phyloP scores from a whole-genome alignment of 768 basidiomycete genomes.

The Tricholoma hemisulphureum region DNA sequence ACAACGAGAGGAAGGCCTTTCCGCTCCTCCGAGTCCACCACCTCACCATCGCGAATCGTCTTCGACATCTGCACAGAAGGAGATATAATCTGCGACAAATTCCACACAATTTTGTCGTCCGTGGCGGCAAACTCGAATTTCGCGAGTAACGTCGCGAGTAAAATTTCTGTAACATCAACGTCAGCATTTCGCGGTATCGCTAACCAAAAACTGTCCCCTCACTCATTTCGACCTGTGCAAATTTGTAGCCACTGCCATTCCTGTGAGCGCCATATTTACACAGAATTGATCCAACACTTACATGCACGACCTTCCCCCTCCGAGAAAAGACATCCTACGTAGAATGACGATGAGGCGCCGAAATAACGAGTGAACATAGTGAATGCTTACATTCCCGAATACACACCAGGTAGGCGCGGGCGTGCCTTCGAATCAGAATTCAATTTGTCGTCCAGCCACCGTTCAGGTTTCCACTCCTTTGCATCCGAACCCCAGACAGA shows the following conservation, averaged over 20 bases:
- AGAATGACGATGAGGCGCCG: neutral
- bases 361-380: neutral
- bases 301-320: conserved; percentile 55
- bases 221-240: conserved; percentile 60
- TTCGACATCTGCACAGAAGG: conserved; percentile 33
- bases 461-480: conserved; percentile 52
- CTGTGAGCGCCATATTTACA: neutral
- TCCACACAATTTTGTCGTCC: conserved; percentile 42
- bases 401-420: conserved; percentile 47
- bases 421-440: conserved; percentile 2
- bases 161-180: conserved; percentile 31
- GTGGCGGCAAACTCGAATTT: conserved; percentile 36
- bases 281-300: conserved; percentile 23
- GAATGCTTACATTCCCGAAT: conserved; percentile 48
- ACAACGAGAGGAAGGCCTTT: conserved; percentile 39
- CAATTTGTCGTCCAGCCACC: conserved; percentile 27
- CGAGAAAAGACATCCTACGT: conserved; percentile 54
- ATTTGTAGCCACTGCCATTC: conserved; percentile 45
- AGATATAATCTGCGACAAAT: conserved; percentile 47
- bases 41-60: conserved; percentile 8
- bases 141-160: conserved; percentile 36
- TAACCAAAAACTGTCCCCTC: conserved; percentile 14
- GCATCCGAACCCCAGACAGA: conserved; percentile 50
- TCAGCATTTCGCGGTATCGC: neutral
- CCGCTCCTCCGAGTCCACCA: conserved; percentile 30